Conservation (phyloP, 1,139 yeast genomes). For the Candida smagusa region DNA sequence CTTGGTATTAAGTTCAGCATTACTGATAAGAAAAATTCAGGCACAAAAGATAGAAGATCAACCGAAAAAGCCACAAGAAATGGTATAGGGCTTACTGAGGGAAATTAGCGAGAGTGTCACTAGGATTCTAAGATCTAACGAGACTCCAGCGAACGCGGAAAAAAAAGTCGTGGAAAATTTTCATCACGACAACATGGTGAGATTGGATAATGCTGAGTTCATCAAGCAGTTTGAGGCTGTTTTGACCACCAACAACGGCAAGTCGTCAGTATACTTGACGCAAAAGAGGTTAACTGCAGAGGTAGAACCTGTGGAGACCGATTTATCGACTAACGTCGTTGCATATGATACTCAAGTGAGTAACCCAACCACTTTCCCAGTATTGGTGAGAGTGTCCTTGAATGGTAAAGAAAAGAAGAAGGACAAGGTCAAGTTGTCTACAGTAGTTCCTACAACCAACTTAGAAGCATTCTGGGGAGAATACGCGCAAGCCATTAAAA, state of each 20-base stretch:
- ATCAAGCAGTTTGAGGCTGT: constrained; percentile 27
- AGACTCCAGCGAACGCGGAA: neutral
- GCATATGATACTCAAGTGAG: constrained; percentile 8
- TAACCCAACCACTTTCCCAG: constrained; percentile 35
- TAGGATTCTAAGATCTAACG: no score
- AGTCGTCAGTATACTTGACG: constrained; percentile 41
- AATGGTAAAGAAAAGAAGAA: constrained; percentile 44
- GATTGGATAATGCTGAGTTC: constrained; percentile 40
- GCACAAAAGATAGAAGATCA: no score
- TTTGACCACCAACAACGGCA: constrained; percentile 32
- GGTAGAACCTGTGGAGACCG: constrained; percentile 14
- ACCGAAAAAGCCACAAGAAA: no score
- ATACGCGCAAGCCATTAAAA: constrained; percentile 61
- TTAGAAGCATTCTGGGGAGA: constrained; percentile 69
- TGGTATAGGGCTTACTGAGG: no score
- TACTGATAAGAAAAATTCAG: neutral
- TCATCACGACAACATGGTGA: constrained; percentile 22
- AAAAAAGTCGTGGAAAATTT: constrained; percentile 1
- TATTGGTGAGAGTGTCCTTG: constrained; percentile 53
- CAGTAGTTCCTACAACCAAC: constrained; percentile 56
- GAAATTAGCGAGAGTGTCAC: no score
- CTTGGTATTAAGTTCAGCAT: neutral
- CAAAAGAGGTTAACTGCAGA: constrained; percentile 39
- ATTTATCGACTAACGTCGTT: constrained; percentile 39
- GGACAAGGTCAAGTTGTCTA: constrained; percentile 54